Evolutionary conservation across 2,329 filamentous ascomycete genomes (phyloP).

Genomic region (Ceratocystis lukuohia): DNA sequence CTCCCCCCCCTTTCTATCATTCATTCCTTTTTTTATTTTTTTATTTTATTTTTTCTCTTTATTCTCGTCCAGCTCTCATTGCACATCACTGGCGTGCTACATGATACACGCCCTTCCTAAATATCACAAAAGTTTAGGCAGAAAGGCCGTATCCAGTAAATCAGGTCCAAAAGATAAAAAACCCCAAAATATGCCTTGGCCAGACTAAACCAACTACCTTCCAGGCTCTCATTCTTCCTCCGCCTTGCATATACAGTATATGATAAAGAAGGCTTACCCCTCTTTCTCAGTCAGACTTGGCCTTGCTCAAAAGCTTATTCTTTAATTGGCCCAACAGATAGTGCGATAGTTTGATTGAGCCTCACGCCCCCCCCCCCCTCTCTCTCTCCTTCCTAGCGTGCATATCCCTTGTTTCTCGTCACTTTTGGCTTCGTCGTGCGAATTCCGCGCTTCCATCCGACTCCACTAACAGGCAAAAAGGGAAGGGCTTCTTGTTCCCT

Average conservation of each 20-base stretch:
- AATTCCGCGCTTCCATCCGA: constrained; percentile 1
- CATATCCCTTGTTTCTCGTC: not conserved
- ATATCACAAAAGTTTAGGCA: not conserved
- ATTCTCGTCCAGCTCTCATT: not conserved
- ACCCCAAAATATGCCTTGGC: not conserved
- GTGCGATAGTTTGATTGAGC: not conserved
- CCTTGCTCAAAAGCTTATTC: not conserved
- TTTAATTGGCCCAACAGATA: constrained; percentile 1
- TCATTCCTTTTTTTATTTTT: not conserved
- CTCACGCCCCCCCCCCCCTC: not conserved
- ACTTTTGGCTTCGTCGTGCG: not conserved
- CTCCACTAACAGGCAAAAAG: constrained; percentile 2
- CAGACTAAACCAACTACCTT: not conserved
- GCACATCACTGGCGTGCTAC: constrained; percentile 1
- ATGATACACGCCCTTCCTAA: not conserved
- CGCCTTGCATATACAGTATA: not conserved
- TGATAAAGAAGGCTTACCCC: constrained; percentile 1
- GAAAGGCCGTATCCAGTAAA: not conserved
- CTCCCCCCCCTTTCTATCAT: not conserved
- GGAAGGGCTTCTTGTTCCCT: not conserved
- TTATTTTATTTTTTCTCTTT: not conserved
- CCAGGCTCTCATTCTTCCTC: not conserved
- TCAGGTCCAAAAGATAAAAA: not conserved
- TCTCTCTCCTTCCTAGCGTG: not conserved
- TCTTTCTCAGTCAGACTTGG: constrained; percentile 1